phyloP scores from a whole-genome alignment of 2,329 filamentous ascomycete species.

The Colletotrichum lupini region DNA sequence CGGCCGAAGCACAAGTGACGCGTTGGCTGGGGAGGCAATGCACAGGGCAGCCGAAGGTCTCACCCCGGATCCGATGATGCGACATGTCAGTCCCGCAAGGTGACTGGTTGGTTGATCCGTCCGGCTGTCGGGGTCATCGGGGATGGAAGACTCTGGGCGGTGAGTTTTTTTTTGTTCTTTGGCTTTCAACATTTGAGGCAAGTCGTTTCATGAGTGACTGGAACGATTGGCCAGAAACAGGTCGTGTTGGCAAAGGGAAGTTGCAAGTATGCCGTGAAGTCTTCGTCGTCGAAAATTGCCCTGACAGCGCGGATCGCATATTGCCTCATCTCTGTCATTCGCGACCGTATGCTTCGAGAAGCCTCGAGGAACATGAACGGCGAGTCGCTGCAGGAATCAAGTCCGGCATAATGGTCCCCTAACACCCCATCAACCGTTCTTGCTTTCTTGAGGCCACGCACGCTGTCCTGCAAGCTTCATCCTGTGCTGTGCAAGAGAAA shows the following conservation, averaged over 20 bases:
- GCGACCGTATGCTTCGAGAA: not conserved
- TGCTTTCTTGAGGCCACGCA: not conserved
- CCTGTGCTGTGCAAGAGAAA: not conserved
- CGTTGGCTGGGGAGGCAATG: not conserved
- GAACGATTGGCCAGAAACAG: not conserved
- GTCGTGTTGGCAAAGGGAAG: not conserved
- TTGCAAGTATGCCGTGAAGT: not conserved
- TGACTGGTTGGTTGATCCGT: constrained; percentile 30
- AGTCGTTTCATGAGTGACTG: constrained; percentile 16
- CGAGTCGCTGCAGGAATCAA: not conserved
- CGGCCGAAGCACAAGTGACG: not conserved
- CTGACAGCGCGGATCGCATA: not conserved
- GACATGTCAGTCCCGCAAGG: constrained; percentile 24
- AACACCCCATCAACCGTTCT: not conserved
- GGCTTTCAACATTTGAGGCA: constrained; percentile 8
- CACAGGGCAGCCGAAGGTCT: constrained; percentile 31
- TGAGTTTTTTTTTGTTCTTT: constrained; percentile 6
- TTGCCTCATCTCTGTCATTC: not conserved
- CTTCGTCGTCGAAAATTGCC: not conserved
- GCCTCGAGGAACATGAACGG: not conserved
- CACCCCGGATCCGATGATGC: constrained; percentile 26
- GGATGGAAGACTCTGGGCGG: constrained; percentile 7
- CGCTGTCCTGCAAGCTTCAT: not conserved
- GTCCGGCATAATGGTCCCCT: not conserved
- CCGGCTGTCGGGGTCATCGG: constrained; percentile 15